Evolutionary conservation across 257 asterid species (phyloP).

Genomic region (Solanum arcanum): DNA sequence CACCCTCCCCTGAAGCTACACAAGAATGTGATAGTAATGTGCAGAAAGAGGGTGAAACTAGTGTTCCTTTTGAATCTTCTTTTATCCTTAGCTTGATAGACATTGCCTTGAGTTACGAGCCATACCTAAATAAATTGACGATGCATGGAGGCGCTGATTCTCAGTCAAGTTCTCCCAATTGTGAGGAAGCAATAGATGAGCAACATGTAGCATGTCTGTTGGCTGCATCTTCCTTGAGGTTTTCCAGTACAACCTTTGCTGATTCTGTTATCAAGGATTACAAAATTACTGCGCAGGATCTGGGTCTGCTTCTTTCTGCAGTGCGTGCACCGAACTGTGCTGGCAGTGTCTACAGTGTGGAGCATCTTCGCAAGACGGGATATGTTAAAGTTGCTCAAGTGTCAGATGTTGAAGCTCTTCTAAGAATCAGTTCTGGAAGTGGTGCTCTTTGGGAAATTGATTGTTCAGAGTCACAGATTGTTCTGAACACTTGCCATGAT

Average conservation of each 20-base stretch:
- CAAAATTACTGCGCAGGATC: conserved; percentile 59
- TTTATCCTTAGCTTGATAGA: conserved; percentile 80
- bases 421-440: conserved; percentile 44
- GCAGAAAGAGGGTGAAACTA: conserved; percentile 18
- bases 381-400: conserved; percentile 87
- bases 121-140: conserved; percentile 25
- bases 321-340: conserved; percentile 26
- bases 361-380: conserved; percentile 56
- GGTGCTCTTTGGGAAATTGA: conserved; percentile 78
- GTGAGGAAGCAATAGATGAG: conserved; percentile 22
- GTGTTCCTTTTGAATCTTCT: conserved; percentile 39
- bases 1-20: conserved; percentile 40
- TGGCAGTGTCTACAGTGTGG: conserved; percentile 40
- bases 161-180: conserved; percentile 14
- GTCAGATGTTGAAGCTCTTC: conserved; percentile 55
- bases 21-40: conserved; percentile 26
- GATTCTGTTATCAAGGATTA: conserved; percentile 37
- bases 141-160: conserved; percentile 12
- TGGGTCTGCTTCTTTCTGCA: conserved; percentile 70
- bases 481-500: conserved; percentile 68
- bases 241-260: conserved; percentile 36
- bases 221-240: conserved; percentile 79
- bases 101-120: conserved; percentile 80
- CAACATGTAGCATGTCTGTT: conserved; percentile 58
- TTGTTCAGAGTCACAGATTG: conserved; percentile 56